phyloP scores from a whole-genome alignment of 441 rosid species.

The Kokia cookei region DNA sequence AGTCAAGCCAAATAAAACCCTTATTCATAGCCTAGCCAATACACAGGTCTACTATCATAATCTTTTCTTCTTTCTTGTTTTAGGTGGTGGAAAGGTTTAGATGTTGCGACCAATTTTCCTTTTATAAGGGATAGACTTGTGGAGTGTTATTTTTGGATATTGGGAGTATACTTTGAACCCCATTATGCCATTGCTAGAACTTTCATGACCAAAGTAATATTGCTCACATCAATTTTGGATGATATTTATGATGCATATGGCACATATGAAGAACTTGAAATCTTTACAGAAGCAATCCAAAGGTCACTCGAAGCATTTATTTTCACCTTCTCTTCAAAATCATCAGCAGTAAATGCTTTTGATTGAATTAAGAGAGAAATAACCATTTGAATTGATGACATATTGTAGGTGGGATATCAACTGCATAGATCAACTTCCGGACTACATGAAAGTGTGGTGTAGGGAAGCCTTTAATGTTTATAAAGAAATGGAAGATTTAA shows the following conservation, averaged over 20 bases:
- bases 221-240: constrained; percentile 29
- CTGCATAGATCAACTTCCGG: constrained; percentile 18
- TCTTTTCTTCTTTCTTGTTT: background rate
- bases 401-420: constrained; percentile 27
- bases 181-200: constrained; percentile 23
- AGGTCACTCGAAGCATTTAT: background rate
- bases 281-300: background rate
- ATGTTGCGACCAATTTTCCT: constrained; percentile 22
- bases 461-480: constrained; percentile 1
- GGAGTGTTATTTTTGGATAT: constrained; percentile 40
- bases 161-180: constrained; percentile 34
- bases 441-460: constrained; percentile 23
- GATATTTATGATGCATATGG: constrained; percentile 21
- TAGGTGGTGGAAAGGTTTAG: constrained; percentile 41
- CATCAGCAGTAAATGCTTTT: background rate
- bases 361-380: background rate
- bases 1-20: background rate
- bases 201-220: constrained; percentile 17
- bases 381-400: background rate
- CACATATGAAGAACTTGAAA: background rate
- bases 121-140: constrained; percentile 36
- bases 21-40: no score
- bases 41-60: background rate
- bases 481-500: constrained; percentile 11
- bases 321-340: background rate